Conservation (phyloP, 768 basidiomycete genomes). For the Panaeolus papilionaceus region DNA sequence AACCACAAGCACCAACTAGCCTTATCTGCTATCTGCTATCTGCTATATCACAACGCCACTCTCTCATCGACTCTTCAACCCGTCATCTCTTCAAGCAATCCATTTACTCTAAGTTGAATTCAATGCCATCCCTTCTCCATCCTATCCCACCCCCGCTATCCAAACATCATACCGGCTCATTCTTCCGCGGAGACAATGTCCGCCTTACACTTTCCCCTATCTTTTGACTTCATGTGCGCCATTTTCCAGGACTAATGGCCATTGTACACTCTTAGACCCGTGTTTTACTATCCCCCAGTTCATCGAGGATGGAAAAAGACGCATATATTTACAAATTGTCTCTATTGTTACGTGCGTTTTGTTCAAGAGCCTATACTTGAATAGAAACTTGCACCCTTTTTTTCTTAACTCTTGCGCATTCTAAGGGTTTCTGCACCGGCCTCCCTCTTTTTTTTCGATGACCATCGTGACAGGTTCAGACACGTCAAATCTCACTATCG, state of each 20-base stretch:
- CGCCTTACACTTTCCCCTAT: background rate
- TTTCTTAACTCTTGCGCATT: background rate
- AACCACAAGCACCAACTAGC: background rate
- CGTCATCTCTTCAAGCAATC: background rate
- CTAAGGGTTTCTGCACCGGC: too few relatives aligned
- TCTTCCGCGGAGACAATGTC: background rate
- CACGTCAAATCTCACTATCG: background rate
- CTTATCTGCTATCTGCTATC: background rate
- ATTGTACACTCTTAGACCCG: background rate
- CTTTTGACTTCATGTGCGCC: background rate
- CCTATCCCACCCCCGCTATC: background rate
- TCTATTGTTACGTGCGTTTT: constrained; percentile 3
- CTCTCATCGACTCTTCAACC: background rate
- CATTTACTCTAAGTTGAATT: too few relatives aligned
- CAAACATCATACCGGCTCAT: background rate
- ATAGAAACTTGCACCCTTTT: constrained; percentile 4
- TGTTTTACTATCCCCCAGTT: background rate
- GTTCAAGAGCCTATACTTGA: background rate
- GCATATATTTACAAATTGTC: background rate
- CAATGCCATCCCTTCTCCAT: too few relatives aligned
- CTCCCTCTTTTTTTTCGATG: background rate
- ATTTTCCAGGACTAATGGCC: background rate
- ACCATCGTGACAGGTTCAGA: too few relatives aligned
- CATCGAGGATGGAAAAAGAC: background rate
- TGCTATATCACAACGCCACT: background rate